Conservation (phyloP, 2,329 filamentous ascomycete species). For the Aspergillus spinulosporus region DNA sequence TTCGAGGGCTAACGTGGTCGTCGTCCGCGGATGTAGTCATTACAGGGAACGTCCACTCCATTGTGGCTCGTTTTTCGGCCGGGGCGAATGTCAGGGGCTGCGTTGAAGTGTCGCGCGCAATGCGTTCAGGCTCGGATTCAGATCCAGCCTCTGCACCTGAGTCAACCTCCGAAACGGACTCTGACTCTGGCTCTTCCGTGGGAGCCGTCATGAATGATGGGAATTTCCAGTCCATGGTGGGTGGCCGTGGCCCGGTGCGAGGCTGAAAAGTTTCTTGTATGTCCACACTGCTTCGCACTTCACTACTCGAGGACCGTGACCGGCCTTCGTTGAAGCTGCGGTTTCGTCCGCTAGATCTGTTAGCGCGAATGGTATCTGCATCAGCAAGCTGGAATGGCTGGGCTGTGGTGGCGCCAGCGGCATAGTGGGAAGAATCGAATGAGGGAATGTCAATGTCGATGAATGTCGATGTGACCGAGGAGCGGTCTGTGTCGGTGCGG, state of each 20-base stretch:
- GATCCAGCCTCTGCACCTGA: conserved; percentile 9
- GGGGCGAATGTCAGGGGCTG: conserved; percentile 24
- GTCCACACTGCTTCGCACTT: conserved; percentile 27
- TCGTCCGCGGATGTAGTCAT: conserved; percentile 32
- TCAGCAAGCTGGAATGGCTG: conserved; percentile 54
- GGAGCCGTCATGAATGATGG: conserved; percentile 34
- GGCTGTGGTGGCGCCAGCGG: conserved; percentile 52
- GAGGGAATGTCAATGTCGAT: conserved; percentile 60
- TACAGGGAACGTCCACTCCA: conserved; percentile 58
- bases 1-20: conserved; percentile 6
- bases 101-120: conserved; percentile 1
- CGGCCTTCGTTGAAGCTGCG: conserved; percentile 41
- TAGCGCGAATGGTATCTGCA: conserved; percentile 58
- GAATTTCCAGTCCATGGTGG: conserved; percentile 52
- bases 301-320: conserved; percentile 33
- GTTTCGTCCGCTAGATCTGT: conserved; percentile 51
- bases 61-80: conserved; percentile 43
- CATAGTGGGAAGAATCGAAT: conserved; percentile 53
- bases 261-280: conserved; percentile 33
- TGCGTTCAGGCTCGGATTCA: conserved; percentile 11
- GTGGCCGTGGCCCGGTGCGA: conserved; percentile 42
- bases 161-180: conserved; percentile 8
- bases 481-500: conserved; percentile 46
- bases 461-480: conserved; percentile 50
- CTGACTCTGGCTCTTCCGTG: conserved; percentile 13